phyloP scores from a whole-genome alignment of 257 asterid species.

The Solanum pinnatisectum region DNA sequence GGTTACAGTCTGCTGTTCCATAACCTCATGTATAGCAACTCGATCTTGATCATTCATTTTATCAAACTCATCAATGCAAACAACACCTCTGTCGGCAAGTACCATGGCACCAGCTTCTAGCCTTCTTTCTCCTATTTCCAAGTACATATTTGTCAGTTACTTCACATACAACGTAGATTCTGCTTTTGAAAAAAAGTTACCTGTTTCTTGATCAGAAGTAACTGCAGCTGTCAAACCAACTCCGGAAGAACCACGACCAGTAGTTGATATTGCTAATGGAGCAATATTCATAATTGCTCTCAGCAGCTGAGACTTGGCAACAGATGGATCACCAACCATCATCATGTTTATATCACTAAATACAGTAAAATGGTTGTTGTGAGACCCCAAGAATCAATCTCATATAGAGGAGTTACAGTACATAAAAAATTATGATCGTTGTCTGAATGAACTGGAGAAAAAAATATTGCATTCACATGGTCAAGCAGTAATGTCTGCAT shows the following conservation, averaged over 20 bases:
- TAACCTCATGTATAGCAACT: slow-evolving; percentile 95
- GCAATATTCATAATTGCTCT: slow-evolving; percentile 97
- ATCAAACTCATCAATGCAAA: slow-evolving; percentile 95
- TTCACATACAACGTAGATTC: not conserved
- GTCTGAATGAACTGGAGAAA: not conserved
- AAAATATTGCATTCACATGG: not conserved
- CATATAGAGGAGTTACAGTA: not conserved
- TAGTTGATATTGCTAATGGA: slow-evolving; percentile 94
- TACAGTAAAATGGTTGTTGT: slow-evolving; percentile 8
- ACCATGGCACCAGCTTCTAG: slow-evolving; percentile 99
- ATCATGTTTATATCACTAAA: slow-evolving; percentile 92
- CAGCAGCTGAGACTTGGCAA: slow-evolving; percentile 92
- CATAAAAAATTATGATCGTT: not conserved
- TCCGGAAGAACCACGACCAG: slow-evolving; percentile 98
- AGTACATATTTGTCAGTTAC: not conserved
- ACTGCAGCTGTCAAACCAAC: slow-evolving; percentile 99
- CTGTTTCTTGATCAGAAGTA: slow-evolving; percentile 97
- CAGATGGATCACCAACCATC: slow-evolving; percentile 99
- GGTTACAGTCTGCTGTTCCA: slow-evolving; percentile 99
- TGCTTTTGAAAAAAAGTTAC: slow-evolving; percentile 25
- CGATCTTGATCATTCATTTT: slow-evolving; percentile 98
- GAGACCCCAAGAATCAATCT: not conserved
- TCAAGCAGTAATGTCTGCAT: not conserved
- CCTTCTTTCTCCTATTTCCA: slow-evolving; percentile 65
- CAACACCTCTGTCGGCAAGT: slow-evolving; percentile 95